phyloP scores from a whole-genome alignment of 257 asterid genomes.

The Petrea volubilis region DNA sequence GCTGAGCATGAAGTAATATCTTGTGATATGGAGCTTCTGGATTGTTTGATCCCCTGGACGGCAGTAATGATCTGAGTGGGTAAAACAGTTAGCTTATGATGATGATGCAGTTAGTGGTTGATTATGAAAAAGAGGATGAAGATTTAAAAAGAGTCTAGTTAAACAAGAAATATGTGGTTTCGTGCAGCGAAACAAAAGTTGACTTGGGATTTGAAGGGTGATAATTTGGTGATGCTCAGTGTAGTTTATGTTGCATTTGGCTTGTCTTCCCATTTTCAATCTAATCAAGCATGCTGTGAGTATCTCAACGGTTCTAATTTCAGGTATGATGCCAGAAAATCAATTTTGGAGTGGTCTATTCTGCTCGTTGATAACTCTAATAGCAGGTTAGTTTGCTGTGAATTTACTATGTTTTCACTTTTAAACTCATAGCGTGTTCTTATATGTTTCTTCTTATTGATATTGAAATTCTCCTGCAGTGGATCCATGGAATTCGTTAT shows the following conservation, averaged over 20 bases:
- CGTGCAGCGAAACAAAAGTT: neutral
- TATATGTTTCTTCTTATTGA: conserved; percentile 23
- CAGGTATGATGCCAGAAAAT: conserved; percentile 85
- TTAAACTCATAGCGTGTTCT: neutral
- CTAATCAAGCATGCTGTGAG: neutral
- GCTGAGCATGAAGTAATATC: neutral
- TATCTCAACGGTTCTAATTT: conserved; percentile 22
- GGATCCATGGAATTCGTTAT: conserved; percentile 90
- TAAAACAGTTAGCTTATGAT: conserved; percentile 5
- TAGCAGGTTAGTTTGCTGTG: conserved; percentile 67
- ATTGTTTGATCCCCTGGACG: neutral
- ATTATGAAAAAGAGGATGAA: neutral
- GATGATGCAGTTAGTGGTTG: neutral
- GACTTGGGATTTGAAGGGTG: neutral
- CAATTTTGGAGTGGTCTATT: conserved; percentile 89
- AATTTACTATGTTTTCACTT: neutral
- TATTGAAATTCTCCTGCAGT: conserved; percentile 54
- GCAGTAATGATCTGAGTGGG: neutral
- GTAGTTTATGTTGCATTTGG: conserved; percentile 8
- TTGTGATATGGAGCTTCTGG: neutral
- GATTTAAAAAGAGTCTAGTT: neutral
- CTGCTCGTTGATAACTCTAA: conserved; percentile 83
- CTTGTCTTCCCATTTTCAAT: conserved; percentile 14
- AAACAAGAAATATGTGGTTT: neutral
- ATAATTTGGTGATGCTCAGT: neutral